Evolutionary conservation across 495 filamentous ascomycete species (phyloP), one percentile per base, ranked within the genome.

Genomic region (Immersiella caudata): DNA sequence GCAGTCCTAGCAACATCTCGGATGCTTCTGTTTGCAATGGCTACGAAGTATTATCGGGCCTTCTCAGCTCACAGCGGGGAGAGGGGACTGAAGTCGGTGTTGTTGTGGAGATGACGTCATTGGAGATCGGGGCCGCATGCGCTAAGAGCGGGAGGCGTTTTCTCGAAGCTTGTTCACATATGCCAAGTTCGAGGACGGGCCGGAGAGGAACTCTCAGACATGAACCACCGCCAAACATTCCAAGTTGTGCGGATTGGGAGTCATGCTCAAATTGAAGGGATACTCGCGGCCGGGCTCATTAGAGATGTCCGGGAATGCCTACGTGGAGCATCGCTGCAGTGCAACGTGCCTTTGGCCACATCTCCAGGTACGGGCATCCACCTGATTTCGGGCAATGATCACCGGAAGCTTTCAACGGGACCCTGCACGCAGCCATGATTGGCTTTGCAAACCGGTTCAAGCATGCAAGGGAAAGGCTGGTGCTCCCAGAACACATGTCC

Each of bases 101-200:
- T n/a, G 33, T 36, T 36, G 33, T 46, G 11, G 29, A 33, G 4
- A 33, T 46, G 40, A 46, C 40, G 40, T 46, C 40, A 46, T 14
- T 12, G 5, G 5, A 46, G 40, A 2, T 46, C 40, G 40, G 40
- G 9, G 2, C 59, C 22, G 59, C 20, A 27, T 62, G 36, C 59
- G 59, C 59, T 62, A 62, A 62, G n/a, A 12, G 59, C 36, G 59
- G 59, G 59, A 62, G 59, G 59, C 36, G 21, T 16, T 24, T 62
- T 62, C 59, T 40, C 24, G 35, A 62, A 20, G 59, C 59, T 62
- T 27, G 33, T 50, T 49, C 35, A 2, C 16, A 46, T 12, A 18
- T 12, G 40, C 40, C 40, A 12, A 11, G 25, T 33, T 33, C 16
- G 14, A 40, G 25, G 27, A 33, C 50, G 5, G 40, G 14, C 6